A percentile compares a stretch with the other conserved stretches of the same genome.
Conservation (phyloP, 2,329 filamentous ascomycete genomes). For the Delphinella strobiligena region DNA sequence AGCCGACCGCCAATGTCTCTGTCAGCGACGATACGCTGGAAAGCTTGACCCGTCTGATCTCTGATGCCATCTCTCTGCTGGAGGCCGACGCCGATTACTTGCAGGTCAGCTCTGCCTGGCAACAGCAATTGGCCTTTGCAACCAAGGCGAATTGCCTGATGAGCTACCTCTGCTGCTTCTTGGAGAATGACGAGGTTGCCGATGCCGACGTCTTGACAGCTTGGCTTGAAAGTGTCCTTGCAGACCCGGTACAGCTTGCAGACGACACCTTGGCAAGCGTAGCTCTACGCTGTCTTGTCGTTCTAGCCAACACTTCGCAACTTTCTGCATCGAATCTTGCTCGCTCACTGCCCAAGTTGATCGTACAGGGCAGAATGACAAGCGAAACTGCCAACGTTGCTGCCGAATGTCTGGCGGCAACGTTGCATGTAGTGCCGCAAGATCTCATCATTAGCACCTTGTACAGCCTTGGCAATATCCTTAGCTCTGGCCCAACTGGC, state of each 20-base stretch:
- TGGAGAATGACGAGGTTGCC: slow-evolving; percentile 69
- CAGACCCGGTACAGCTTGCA: slow-evolving; percentile 70
- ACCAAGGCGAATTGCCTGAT: slow-evolving; percentile 75
- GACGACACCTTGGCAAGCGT: slow-evolving; percentile 65
- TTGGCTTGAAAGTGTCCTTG: slow-evolving; percentile 76
- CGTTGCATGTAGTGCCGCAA: slow-evolving; percentile 72
- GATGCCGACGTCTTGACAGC: slow-evolving; percentile 66
- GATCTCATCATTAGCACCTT: slow-evolving; percentile 91
- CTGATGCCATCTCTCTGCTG: slow-evolving; percentile 73
- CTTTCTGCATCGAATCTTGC: slow-evolving; percentile 63
- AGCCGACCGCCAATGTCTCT: neutral
- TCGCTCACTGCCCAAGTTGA: slow-evolving; percentile 69
- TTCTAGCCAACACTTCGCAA: slow-evolving; percentile 65
- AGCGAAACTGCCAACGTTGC: slow-evolving; percentile 61
- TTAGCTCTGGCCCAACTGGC: slow-evolving; percentile 56
- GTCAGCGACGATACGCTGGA: slow-evolving; percentile 41
- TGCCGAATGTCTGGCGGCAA: slow-evolving; percentile 71
- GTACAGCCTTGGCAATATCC: slow-evolving; percentile 90
- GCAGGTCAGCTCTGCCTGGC: slow-evolving; percentile 70
- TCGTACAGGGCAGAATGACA: slow-evolving; percentile 69
- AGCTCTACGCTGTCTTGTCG: slow-evolving; percentile 68
- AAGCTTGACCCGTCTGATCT: slow-evolving; percentile 57
- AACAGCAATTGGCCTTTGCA: slow-evolving; percentile 74
- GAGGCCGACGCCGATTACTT: slow-evolving; percentile 87
- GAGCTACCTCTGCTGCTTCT: slow-evolving; percentile 72